Base-by-base conservation (phyloP, 352 stramenopile species). In the Globisporangium spinosum region DNA sequence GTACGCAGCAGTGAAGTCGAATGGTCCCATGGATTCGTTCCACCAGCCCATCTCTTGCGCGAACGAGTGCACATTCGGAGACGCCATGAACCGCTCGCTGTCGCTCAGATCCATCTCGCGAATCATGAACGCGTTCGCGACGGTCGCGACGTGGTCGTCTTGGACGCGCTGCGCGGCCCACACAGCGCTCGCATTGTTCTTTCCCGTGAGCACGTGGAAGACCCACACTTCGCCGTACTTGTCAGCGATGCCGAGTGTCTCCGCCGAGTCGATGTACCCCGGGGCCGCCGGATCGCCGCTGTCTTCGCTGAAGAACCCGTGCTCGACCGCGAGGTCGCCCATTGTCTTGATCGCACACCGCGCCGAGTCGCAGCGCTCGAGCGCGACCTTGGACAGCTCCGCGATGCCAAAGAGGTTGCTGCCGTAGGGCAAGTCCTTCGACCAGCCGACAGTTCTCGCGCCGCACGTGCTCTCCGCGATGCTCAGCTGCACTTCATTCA, bases 391-490 rank as follows among this genome's bases (percentile, higher is more conserved):
- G 13, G 89, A 89, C 27, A 98, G 83, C 70, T 97, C 91, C 3
- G 78, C 89, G 69, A 98, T 97, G 64, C 89, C 86, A 58, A 98
- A 93, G 12, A 98, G 65, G 55, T 97, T 95, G 56, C 93, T 87
- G 54, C 93, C 93, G 29, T 88, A 76, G 6, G 73, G 51, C 0
- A 82, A 67, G 49, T 94, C 68, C 2, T 78, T 62, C 2, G 85
- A 59, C 88, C 86, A 96, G 63, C 90, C 81, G 43, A 90, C 77
- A 43, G 87, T 96, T 58, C 90, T 87, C 22, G 86, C 87, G 6
- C 85, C 83, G 65, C 94, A 98, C n/a, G 95, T 98, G 61, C 86
- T 97, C 82, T 98, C 96, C 4, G 85, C 93, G 57, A 98, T 98
- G 59, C 81, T 97, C 51, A 98, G 78, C 76, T 97, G 86, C 64